Base-by-base conservation (phyloP, 768 basidiomycete species). In the Xerocomus potaroensis region DNA sequence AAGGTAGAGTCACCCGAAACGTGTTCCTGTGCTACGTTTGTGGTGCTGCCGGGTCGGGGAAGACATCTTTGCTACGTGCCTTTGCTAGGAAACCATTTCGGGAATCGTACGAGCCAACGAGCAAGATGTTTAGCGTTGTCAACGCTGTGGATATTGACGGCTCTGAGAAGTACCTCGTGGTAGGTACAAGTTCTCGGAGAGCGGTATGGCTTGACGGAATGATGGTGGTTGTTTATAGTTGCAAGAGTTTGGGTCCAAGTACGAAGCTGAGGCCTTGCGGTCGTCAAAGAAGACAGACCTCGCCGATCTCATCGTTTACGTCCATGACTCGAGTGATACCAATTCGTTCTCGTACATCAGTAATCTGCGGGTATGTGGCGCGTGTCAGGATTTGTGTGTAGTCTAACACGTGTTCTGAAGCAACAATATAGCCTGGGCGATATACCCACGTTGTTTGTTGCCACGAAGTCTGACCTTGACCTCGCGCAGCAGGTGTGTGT, bases 321-420 rank as follows among this genome's bases (percentile, higher is more conserved):
- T 97, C 26, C 84, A 97, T 60, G 95, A 99, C 68, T 97, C 94
- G 38, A 93, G 91, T 62, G 95, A 99, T 64, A 97, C 95, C 32
- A 98, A 99, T 69, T 96, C 92, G 9, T 99, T 99, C 66, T 94
- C 91, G 38, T 96, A 98, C 69, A 92, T 99, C 65, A 94, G 91
- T 58, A 96, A 95, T 70, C 72, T 97, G 59, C 80, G 95, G 65
- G 93, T 95, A 63, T 47, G 80, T 69, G 34, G 24, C 57, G 33
- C 14, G 45, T 12, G 34, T 41, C 16, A 10, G 41, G n/a, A 15
- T 27, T 29, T 19, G 24, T 42, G 21, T 19, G 18, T 46, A 23
- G 27, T 48, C 57, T 61, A 56, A 57, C 51, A 55, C 36, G 37
- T 31, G 29, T 61, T 46, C 36, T 43, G 29, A 68, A 96, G 92